Evolutionary conservation across 345 rosid species (phyloP), one percentile per base, ranked within the genome.

Genomic region (Turritis glabra): DNA sequence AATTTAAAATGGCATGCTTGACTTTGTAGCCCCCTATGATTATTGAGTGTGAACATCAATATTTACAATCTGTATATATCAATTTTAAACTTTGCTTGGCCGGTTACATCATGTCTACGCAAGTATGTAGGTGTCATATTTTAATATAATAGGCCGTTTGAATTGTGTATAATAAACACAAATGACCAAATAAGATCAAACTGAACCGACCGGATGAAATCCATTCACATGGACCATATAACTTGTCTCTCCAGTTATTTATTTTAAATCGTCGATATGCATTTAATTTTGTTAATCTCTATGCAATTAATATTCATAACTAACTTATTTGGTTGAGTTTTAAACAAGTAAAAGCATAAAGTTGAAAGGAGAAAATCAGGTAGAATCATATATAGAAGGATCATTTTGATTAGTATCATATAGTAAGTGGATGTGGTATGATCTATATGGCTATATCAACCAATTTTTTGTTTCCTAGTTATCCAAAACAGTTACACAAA

Each of bases 141-240:
- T 59, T 35, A 8, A 10, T 35, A 35, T 7, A 21, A 19, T 35
- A 35, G 11, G 11, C 18, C 37, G 8, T 29, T 30, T 17, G 7
- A 64, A 13, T 18, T 29, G 26, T 46, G 18, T 27, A 64, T 13
- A 64, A 47, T 48, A 53, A 67, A 5, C 10, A 35, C 40, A 35
- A 35, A 35, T 15, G 4, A 26, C 17, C 5, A 44, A 30, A 60
- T 46, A 29, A 52, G 23, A 53, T 40, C 13, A 73, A 64, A 54
- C 9, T 18, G 53, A 62, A 46, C 80, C 80, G 80, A 70, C 80
- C 75, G n/a, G 17, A 70, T 69, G 80, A 63, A 69, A 76, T 62
- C 52, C 17, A 47, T 62, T 56, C 80, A 77, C 80, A 77, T 77
- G 80, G 67, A 62, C 71, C 75, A 55, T 64, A 70, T 54, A 8